Evolutionary conservation across 208 protist species (phyloP).

Genomic region (Phytomonas sp.): DNA sequence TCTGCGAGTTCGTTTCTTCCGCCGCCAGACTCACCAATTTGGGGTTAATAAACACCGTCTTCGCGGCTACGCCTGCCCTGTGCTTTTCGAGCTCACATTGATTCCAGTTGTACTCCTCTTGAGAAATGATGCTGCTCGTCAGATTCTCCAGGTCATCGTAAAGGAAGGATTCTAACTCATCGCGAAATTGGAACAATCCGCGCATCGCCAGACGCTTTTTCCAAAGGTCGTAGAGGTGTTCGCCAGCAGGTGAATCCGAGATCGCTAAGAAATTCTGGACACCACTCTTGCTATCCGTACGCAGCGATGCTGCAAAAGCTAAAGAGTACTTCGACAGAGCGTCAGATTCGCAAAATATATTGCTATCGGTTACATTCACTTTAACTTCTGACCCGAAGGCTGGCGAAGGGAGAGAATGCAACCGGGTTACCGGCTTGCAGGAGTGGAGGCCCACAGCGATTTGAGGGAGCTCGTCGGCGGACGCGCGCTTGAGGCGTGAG

Average conservation of each 20-base stretch:
- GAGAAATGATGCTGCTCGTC: conserved; percentile 33
- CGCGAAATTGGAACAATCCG: conserved; percentile 15
- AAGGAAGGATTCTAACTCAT: conserved; percentile 25
- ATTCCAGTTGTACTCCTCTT: conserved; percentile 46
- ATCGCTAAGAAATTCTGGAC: neutral
- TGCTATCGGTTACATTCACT: neutral
- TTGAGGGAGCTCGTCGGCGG: neutral
- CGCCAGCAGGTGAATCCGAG: neutral
- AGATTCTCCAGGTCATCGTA: conserved; percentile 23
- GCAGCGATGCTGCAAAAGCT: neutral
- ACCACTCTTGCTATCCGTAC: neutral
- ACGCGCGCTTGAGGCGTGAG: neutral
- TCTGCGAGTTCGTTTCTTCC: neutral
- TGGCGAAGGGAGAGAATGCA: neutral
- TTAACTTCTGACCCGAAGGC: neutral
- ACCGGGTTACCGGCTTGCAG: neutral
- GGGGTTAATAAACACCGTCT: neutral
- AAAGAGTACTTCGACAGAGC: neutral
- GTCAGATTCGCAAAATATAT: neutral
- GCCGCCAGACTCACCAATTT: neutral
- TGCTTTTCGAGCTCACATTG: conserved; percentile 15
- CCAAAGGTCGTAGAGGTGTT: conserved; percentile 51
- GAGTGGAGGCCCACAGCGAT: neutral
- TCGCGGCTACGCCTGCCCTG: neutral
- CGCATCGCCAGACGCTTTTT: conserved; percentile 34